A percentile compares a stretch with the other conserved stretches of the same genome.
Conservation (phyloP, 768 basidiomycete genomes). For the Suillus paluster region DNA sequence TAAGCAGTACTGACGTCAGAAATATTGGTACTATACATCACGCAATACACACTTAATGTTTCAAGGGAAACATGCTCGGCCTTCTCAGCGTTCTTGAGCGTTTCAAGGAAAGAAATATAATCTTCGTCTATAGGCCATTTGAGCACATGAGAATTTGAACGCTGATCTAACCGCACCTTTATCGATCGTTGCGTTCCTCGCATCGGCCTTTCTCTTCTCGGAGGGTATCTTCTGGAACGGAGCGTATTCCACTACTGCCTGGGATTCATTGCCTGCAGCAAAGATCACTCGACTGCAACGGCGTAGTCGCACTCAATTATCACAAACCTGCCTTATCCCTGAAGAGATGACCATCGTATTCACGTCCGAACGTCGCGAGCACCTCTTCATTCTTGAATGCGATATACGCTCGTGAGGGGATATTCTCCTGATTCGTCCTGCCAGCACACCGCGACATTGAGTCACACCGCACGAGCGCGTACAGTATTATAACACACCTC, state of each 20-base stretch:
- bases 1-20: background rate
- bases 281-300: background rate
- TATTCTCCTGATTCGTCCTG: slow-evolving; percentile 83
- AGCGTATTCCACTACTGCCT: slow-evolving; percentile 92
- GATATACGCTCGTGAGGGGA: slow-evolving; percentile 90
- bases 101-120: slow-evolving; percentile 80
- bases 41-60: slow-evolving; percentile 52
- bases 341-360: slow-evolving; percentile 92
- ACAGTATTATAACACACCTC: slow-evolving; percentile 47
- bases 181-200: slow-evolving; percentile 86
- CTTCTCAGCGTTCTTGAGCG: slow-evolving; percentile 56
- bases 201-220: slow-evolving; percentile 78
- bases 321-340: slow-evolving; percentile 85
- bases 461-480: background rate
- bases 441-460: background rate
- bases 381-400: slow-evolving; percentile 80
- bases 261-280: slow-evolving; percentile 77
- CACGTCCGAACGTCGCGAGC: slow-evolving; percentile 75
- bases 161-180: slow-evolving; percentile 56
- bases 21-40: background rate
- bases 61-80: slow-evolving; percentile 70
- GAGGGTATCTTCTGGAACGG: slow-evolving; percentile 87
- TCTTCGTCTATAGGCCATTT: slow-evolving; percentile 66
- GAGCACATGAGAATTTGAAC: slow-evolving; percentile 8
- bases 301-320: background rate